Conservation (phyloP, 805 yeast genomes). For the Candida ovalis region DNA sequence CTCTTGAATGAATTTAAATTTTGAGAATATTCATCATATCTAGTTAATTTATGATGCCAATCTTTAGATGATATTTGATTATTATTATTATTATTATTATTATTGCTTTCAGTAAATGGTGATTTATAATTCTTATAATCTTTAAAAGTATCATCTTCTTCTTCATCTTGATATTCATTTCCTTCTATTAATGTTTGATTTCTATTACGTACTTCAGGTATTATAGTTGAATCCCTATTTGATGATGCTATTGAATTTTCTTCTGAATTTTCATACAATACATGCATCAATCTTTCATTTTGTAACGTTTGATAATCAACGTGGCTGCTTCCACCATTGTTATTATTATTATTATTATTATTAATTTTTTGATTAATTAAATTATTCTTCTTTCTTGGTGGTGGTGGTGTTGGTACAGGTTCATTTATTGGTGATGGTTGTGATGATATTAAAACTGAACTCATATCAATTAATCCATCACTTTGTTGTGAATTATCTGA, state of each 20-base stretch:
- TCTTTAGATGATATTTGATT: background rate
- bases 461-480: background rate
- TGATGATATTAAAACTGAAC: conserved; percentile 2
- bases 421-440: background rate
- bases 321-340: background rate
- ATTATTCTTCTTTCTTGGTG: conserved; percentile 13
- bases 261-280: conserved; percentile 27
- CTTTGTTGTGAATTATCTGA: background rate
- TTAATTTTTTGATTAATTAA: conserved; percentile 6
- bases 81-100: background rate
- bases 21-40: conserved; percentile 23
- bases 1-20: conserved; percentile 14
- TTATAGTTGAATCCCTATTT: background rate
- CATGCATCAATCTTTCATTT: conserved; percentile 25
- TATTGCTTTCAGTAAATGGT: background rate
- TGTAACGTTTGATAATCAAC: background rate
- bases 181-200: background rate
- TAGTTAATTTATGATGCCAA: conserved; percentile 2
- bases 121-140: background rate
- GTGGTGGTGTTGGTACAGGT: conserved; percentile 17
- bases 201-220: background rate
- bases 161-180: background rate
- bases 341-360: too few species aligned
- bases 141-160: background rate
- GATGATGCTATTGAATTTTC: conserved; percentile 14